Base-by-base conservation (phyloP, 768 basidiomycete genomes). In the Panellus pusillus region DNA sequence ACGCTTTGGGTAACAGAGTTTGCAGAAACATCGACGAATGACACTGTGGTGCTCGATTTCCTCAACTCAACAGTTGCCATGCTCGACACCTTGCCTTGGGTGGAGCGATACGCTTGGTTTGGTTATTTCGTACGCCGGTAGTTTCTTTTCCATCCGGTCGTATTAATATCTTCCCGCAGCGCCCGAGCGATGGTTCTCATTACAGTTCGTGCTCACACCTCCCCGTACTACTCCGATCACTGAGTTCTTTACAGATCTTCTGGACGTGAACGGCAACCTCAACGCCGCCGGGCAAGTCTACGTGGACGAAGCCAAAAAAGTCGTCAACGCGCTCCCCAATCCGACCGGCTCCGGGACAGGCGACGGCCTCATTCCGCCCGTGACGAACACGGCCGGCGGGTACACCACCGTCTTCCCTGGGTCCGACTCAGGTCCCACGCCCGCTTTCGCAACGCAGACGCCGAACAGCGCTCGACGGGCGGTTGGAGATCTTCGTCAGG, bases 1-100 rank as follows among this genome's bases (percentile, higher is more conserved):
- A 77, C 82, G 2, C 69, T 86, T 15, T 87, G 85, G 85, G 74
- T 87, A 6, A 86, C 84, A 5, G 85, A 86, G 59, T 86, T 73
- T 65, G 82, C 81, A 0, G 81, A 81, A 51, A 81, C 78, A 42
- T 79, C 79, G 31, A 65, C 69, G 41, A 78, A 78, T 61, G 67
- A 69, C 44, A 68, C 68, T 40, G 80, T 79, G 43, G 77, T 84
- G 14, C 64, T 72, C 31, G 65, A 73, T 47, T 85, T 86, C 62
- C 70, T 87, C 70, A 84, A 86, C 59, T 68, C 73, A 19, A 84
- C 83, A 2, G 74, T 74, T n/a, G 65, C 71, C 13, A 82, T 77
- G 57, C 73, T 87, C 71, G 83, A 86, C 44, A 62, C 64, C 2
- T 71, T 83, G 18, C 72, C 75, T 27, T 86, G 77, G 73, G 72